phyloP scores from a whole-genome alignment of 164 flowering plant species.

The grape (Vitis vinifera) region ASM3070453v1 NC_081811.1:26825501-26826000 shows the following conservation, averaged over 20 bases:
- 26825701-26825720: too few relatives aligned
- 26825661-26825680: too few relatives aligned
- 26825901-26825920: not conserved
- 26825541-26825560: too few relatives aligned
- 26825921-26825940: not conserved
- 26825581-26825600: too few relatives aligned
- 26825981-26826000: slow-evolving; percentile 2
- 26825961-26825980: slow-evolving; percentile 19
- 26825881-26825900: not conserved
- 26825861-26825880: not conserved
- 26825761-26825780: slow-evolving; percentile 57
- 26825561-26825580: too few relatives aligned
- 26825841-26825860: slow-evolving; percentile 15
- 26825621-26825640: too few relatives aligned
- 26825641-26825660: too few relatives aligned
- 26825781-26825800: slow-evolving; percentile 52
- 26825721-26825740: not conserved
- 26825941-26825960: slow-evolving; percentile 9
- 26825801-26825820: slow-evolving; percentile 36
- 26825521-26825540: too few relatives aligned
- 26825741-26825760: slow-evolving; percentile 46
- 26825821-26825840: slow-evolving; percentile 40
- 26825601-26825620: too few relatives aligned
- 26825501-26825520: too few relatives aligned
- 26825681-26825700: too few relatives aligned